Conservation (phyloP, 2,329 filamentous ascomycete genomes). For the Ascochyta pisi region DNA sequence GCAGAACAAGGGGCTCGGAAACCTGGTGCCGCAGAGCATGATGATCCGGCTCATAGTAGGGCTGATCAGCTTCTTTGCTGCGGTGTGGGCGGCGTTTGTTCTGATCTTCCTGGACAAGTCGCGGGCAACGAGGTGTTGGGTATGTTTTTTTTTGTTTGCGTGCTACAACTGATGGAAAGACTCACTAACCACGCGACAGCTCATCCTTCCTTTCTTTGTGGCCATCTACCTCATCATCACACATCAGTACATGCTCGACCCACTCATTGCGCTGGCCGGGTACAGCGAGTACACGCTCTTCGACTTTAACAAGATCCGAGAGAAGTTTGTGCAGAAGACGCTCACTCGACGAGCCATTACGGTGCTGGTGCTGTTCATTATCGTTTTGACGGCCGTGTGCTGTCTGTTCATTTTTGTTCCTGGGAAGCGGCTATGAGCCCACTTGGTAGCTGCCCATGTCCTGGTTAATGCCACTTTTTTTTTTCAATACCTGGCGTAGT, state of each 20-base stretch:
- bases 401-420: slow-evolving; percentile 95
- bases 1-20: slow-evolving; percentile 91
- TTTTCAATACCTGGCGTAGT: slow-evolving; percentile 24
- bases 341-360: slow-evolving; percentile 83
- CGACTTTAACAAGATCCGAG: slow-evolving; percentile 84
- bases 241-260: slow-evolving; percentile 95
- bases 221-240: slow-evolving; percentile 77
- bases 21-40: slow-evolving; percentile 89
- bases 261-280: slow-evolving; percentile 84
- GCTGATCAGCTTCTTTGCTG: slow-evolving; percentile 84
- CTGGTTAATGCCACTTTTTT: slow-evolving; percentile 31
- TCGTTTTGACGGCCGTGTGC: slow-evolving; percentile 82
- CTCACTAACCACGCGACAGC: slow-evolving; percentile 52
- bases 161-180: neutral
- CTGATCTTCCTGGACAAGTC: slow-evolving; percentile 88
- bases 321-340: slow-evolving; percentile 88
- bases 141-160: slow-evolving; percentile 56
- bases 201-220: slow-evolving; percentile 89
- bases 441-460: slow-evolving; percentile 3
- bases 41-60: slow-evolving; percentile 86
- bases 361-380: slow-evolving; percentile 75
- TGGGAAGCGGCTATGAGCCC: slow-evolving; percentile 73
- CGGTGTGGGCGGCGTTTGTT: slow-evolving; percentile 91
- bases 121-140: slow-evolving; percentile 80
- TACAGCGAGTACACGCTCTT: slow-evolving; percentile 97